Evolutionary conservation across 495 filamentous ascomycete genomes (phyloP).

Genomic region (Penicillium turbatum): DNA sequence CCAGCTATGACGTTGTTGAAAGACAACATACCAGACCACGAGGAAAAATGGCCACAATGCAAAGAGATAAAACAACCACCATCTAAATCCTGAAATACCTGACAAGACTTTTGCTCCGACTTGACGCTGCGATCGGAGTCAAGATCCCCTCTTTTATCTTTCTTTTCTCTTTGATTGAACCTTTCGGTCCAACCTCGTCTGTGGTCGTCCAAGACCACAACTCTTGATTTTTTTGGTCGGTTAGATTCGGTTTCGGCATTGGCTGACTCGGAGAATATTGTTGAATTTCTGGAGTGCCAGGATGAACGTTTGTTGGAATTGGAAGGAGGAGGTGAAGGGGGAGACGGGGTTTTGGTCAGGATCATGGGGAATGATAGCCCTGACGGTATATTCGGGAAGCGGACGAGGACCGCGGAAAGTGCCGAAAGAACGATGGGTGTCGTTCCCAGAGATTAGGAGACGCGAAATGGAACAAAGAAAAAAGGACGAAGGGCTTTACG

Average conservation of each 20-base stretch:
- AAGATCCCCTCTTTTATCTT: neutral
- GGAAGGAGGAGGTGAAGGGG: neutral
- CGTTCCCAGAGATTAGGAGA: neutral
- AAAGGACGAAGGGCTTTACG: slow-evolving; percentile 8
- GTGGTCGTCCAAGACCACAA: slow-evolving; percentile 3
- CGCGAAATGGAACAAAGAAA: too few species aligned
- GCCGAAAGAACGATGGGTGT: neutral
- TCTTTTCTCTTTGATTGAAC: neutral
- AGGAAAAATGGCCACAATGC: slow-evolving; percentile 8
- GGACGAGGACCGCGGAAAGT: too few species aligned
- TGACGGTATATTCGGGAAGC: neutral
- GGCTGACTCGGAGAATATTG: neutral
- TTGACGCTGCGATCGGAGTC: neutral
- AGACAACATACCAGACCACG: slow-evolving; percentile 3
- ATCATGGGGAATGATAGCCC: neutral
- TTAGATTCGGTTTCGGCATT: neutral
- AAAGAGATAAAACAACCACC: slow-evolving; percentile 1
- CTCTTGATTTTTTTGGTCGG: neutral
- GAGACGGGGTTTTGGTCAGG: neutral
- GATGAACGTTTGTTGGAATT: neutral
- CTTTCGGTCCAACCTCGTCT: neutral
- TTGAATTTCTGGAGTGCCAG: slow-evolving; percentile 9
- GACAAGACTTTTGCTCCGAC: slow-evolving; percentile 1
- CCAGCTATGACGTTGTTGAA: slow-evolving; percentile 11
- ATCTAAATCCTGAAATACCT: slow-evolving; percentile 1